Percentiles rank a stretch among this genome's conserved stretches.
Conservation (phyloP, 352 stramenopile species). For the Thraustochytrium sp. region DNA sequence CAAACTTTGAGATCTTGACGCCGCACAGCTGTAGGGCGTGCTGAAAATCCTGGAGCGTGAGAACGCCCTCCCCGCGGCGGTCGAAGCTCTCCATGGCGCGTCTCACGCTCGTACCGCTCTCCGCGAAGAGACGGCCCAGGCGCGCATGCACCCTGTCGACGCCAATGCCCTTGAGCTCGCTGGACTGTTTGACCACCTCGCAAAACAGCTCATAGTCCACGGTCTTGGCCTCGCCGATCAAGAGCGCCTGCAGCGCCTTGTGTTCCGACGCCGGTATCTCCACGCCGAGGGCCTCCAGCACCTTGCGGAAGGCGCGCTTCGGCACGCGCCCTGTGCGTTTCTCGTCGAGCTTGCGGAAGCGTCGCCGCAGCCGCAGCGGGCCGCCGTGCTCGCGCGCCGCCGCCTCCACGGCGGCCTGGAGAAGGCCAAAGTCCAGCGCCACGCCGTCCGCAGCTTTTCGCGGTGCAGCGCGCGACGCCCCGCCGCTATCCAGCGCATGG, state of each 20-base stretch:
- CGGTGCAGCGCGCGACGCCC: too few species aligned
- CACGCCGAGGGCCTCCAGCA: neutral
- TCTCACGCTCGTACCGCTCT: neutral
- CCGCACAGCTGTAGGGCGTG: neutral
- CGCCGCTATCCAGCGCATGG: neutral
- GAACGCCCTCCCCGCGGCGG: neutral
- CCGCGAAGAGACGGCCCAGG: neutral
- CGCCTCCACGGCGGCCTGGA: constrained; percentile 1
- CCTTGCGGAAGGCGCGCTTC: neutral
- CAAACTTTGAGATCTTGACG: neutral
- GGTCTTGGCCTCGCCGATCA: neutral
- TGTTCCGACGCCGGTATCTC: constrained; percentile 8
- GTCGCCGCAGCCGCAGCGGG: neutral
- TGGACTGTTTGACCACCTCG: neutral
- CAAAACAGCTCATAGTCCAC: constrained; percentile 33
- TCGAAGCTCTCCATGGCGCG: constrained; percentile 10
- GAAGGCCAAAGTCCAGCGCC: neutral
- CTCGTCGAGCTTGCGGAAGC: neutral
- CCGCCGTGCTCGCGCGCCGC: constrained; percentile 5
- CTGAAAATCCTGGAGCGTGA: neutral
- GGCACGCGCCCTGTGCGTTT: neutral
- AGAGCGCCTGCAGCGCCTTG: neutral
- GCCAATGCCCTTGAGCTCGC: neutral
- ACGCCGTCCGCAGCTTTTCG: neutral
- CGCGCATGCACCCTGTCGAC: constrained; percentile 1